phyloP scores from a whole-genome alignment of 805 yeast genomes.

The Wickerhamiella spandovensis region DNA sequence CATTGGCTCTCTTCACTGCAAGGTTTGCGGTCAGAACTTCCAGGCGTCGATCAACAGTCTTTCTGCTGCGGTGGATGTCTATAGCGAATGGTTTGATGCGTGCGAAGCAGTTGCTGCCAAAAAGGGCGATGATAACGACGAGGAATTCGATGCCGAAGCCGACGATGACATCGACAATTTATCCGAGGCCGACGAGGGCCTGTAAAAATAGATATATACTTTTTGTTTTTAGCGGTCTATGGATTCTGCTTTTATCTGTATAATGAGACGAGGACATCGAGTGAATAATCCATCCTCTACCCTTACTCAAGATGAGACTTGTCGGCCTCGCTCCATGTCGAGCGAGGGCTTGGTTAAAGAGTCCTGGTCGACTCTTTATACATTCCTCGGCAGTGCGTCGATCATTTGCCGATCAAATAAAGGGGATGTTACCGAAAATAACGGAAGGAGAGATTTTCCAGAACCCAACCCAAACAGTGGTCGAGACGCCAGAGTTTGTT shows the following conservation, averaged over 20 bases:
- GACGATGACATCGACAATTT: conserved; percentile 17
- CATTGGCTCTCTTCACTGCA: conserved; percentile 75
- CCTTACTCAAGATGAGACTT: background rate
- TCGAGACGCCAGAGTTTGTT: background rate
- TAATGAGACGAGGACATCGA: too few relatives aligned
- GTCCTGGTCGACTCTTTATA: background rate
- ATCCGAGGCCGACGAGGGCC: conserved; percentile 17
- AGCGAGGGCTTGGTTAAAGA: background rate
- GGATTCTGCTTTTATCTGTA: too few relatives aligned
- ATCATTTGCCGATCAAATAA: conserved; percentile 4
- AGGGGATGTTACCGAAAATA: conserved; percentile 2
- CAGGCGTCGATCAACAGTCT: conserved; percentile 74
- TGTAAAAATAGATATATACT: background rate
- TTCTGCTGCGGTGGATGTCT: conserved; percentile 81
- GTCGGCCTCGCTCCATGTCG: background rate
- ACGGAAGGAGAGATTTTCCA: background rate
- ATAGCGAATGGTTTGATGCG: conserved; percentile 97
- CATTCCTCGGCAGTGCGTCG: background rate
- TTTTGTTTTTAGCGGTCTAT: too few relatives aligned
- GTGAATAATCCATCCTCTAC: background rate
- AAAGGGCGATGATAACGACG: conserved; percentile 16
- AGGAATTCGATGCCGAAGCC: conserved; percentile 6
- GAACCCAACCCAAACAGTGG: background rate
- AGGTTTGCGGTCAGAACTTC: conserved; percentile 87
- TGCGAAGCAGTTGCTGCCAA: conserved; percentile 79